Conservation (phyloP, 139 green algal genomes). For the Chlorella sorokiniana region DNA sequence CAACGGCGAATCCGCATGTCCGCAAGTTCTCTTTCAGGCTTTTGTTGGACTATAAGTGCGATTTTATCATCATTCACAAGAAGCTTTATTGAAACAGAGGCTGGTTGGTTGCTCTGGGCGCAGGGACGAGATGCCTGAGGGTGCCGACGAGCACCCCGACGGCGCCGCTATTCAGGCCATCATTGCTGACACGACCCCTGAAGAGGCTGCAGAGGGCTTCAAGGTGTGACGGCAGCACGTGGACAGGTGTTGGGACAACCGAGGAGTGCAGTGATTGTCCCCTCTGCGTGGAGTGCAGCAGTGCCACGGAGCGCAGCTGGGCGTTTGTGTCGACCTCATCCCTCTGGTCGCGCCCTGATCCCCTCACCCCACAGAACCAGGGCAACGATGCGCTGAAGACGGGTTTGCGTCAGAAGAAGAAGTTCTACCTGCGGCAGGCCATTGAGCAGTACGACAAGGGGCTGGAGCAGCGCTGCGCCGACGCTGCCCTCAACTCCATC, state of each 20-base stretch:
- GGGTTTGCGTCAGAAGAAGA: conserved; percentile 74
- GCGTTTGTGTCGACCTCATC: no score
- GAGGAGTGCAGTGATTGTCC: no score
- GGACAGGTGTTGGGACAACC: no score
- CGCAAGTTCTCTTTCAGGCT: not conserved
- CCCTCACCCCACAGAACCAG: conserved; percentile 52
- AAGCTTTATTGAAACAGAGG: not conserved
- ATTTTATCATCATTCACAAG: not conserved
- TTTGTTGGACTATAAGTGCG: no score
- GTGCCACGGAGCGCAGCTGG: no score
- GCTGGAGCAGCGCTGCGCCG: conserved; percentile 46
- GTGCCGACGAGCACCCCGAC: conserved; percentile 67
- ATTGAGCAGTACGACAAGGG: conserved; percentile 76
- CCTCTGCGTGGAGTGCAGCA: no score
- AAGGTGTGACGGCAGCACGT: conserved; percentile 57
- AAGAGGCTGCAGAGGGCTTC: conserved; percentile 72
- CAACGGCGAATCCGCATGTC: not conserved
- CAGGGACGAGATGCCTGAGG: conserved; percentile 68
- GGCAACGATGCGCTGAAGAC: conserved; percentile 78
- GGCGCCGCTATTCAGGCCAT: conserved; percentile 71
- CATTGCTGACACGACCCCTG: conserved; percentile 70
- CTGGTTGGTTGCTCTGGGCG: not conserved
- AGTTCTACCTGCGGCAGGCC: conserved; percentile 76
- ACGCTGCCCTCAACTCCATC: conserved; percentile 49
- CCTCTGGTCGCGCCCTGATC: not conserved